These are phyloP conservation scores for Lodderomyces metapsilosis DNA, from an alignment of 1,139 yeast genomes.

Conservation along the genomic window DNA sequence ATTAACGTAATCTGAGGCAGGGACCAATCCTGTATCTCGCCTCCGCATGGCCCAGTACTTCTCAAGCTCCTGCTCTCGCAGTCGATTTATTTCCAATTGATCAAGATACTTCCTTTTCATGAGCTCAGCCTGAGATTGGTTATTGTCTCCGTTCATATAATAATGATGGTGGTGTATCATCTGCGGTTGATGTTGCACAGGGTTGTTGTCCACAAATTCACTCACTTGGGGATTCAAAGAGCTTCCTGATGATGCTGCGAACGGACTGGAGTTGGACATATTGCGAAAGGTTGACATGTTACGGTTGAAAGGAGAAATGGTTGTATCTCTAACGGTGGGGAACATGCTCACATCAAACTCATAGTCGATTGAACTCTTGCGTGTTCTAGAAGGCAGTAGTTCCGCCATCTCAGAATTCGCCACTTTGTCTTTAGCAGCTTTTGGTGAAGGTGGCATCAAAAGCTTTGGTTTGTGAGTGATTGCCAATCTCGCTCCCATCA, in stretches of 20 bases:
- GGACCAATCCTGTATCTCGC: no score
- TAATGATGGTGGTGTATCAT: conserved; percentile 50
- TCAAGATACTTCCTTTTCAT: not conserved
- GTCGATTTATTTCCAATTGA: not conserved
- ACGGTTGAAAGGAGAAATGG: not conserved
- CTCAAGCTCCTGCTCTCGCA: not conserved
- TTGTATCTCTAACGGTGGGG: conserved; percentile 7
- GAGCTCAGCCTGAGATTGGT: not conserved
- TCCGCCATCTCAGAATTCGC: not conserved
- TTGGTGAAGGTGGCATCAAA: conserved; percentile 26
- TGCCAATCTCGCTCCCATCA: conserved; percentile 40
- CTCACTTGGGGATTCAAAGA: not conserved
- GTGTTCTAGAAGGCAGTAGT: not conserved
- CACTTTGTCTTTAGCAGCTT: not conserved
- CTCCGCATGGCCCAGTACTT: not conserved
- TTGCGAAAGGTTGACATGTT: not conserved
- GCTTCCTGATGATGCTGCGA: not conserved
- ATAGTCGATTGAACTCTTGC: conserved; percentile 17
- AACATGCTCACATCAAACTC: conserved; percentile 23
- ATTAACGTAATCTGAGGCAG: conserved; percentile 5
- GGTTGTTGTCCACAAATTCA: not conserved
- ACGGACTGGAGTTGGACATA: not conserved
- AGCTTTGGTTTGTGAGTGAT: conserved; percentile 22
- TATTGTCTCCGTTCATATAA: conserved; percentile 16
- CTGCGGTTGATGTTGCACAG: conserved; percentile 16